Conservation (phyloP, 202 grass and related monocot species). For the Alloteropsis angusta region DNA sequence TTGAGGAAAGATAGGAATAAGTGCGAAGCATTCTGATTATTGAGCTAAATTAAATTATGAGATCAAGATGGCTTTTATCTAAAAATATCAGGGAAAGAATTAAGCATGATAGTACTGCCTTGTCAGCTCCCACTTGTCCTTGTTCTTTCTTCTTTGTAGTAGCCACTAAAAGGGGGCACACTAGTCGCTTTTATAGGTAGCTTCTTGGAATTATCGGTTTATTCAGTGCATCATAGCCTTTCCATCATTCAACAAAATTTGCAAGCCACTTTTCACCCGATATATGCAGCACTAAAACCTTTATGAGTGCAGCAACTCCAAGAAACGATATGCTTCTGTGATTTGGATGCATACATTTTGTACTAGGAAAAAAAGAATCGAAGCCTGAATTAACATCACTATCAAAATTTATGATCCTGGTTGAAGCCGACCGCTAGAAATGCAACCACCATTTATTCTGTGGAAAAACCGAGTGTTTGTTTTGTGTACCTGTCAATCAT, state of each 20-base stretch:
- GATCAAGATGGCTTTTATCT: background rate
- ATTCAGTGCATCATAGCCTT: background rate
- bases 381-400: background rate
- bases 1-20: slow-evolving; percentile 8
- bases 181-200: background rate
- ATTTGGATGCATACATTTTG: background rate
- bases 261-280: background rate
- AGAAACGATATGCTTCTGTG: background rate
- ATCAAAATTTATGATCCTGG: slow-evolving; percentile 17
- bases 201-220: background rate
- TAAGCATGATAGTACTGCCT: background rate
- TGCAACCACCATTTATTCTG: slow-evolving; percentile 10
- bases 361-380: background rate
- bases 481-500: slow-evolving; percentile 5
- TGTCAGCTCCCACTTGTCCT: background rate
- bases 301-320: background rate
- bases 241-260: background rate
- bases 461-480: background rate
- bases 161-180: background rate
- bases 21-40: background rate
- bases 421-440: slow-evolving; percentile 11
- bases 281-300: background rate
- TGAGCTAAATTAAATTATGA: background rate
- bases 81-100: slow-evolving; percentile 5
- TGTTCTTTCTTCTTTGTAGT: background rate